Base-by-base conservation (phyloP, 2,329 filamentous ascomycete genomes). In the Rhinocladiella similis region DNA sequence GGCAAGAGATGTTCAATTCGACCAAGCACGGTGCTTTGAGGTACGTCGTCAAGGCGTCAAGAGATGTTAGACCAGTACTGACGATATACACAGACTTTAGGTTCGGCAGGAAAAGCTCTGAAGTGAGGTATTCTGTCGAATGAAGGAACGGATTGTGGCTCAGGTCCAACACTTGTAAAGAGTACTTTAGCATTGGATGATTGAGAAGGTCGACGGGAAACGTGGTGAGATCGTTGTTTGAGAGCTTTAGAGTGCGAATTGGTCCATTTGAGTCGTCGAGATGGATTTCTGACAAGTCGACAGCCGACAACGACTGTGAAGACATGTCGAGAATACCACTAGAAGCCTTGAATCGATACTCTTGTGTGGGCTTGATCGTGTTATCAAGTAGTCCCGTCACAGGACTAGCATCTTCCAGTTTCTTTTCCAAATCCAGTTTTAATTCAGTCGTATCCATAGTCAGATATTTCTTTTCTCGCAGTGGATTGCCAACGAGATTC, bases 401-500 rank as follows among this genome's bases (percentile, higher is more conserved):
- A 41, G 5, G 38, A n/a, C 18, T 39, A 3, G 38, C 9, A 3
- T 25, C 5, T 5, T 56, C 55, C 13, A 60, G 39, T 29, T 55
- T 60, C 51, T 54, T 60, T 45, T 60, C 54, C 10, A 59, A 46
- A 20, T 58, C 52, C 38, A 43, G 33, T 42, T 63, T 63, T 13
- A 63, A 27, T 14, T 63, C 60, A 5, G 49, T 19, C 20, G 89
- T 91, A 19, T 82, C 82, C 75, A 95, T 89, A 0, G 84, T 88
- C 13, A 92, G 78, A 64, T 94, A 91, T 69, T 91, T 96, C 69
- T 89, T 91, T 69, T 97, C 91, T 13, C 89, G 82, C 13, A 99
- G 76, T 0, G 94, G 94, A 66, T 99, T 99, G n/a, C 91, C 91
- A 42, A 86, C 86, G 29, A 99, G 78, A 3, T 87, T 85, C 41